Evolutionary conservation across 1,284 basidiomycete genomes (phyloP), one percentile per base, ranked within the genome.

Genomic region (Lentinula novae-zelandiae): DNA sequence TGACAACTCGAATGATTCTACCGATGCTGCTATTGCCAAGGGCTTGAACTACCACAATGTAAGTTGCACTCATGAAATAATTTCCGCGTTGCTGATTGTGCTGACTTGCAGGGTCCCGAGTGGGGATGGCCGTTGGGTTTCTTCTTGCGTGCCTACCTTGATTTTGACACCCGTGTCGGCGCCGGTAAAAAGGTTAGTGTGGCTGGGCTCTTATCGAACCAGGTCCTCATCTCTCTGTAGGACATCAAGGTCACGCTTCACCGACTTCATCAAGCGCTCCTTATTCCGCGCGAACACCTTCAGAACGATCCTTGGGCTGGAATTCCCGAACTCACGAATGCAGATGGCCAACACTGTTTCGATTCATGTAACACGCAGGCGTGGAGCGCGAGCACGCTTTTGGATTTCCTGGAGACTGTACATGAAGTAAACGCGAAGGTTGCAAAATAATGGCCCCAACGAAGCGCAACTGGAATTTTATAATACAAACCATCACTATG

Each of bases 111-210:
- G 84, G 90, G 91, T 34, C 90, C 90, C 4, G 93, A 96, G 73
- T 97, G 94, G 95, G 91, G 89, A 12, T 96, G 93, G 92, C 93
- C 95, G 9, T 77, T 93, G 55, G 96, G 96, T 9, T 98, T 95
- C 79, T 98, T 97, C 82, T 76, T 99, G 65, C 88, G 93, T 56
- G 95, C 96, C 0, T 96, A 94, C 74, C 82, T 97, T 55, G 75
- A 91, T 70, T 97, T 97, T 71, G 92, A 96, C 69, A 83, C 77
- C 3, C 74, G 73, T 20, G 79, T 77, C 17, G 87, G 86, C 1
- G 73, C 70, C 9, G 90, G 90, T 33, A 84, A 85, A 69, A 71
- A 84, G 71, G 92, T 93, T 62, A 66, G 87, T 78, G 2, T 33
- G 49, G 31, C 48, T 33, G 15, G 46, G 39, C 17, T 42, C 4